phyloP scores from a whole-genome alignment of 208 protist genomes.

The Leishmania braziliensis region DNA sequence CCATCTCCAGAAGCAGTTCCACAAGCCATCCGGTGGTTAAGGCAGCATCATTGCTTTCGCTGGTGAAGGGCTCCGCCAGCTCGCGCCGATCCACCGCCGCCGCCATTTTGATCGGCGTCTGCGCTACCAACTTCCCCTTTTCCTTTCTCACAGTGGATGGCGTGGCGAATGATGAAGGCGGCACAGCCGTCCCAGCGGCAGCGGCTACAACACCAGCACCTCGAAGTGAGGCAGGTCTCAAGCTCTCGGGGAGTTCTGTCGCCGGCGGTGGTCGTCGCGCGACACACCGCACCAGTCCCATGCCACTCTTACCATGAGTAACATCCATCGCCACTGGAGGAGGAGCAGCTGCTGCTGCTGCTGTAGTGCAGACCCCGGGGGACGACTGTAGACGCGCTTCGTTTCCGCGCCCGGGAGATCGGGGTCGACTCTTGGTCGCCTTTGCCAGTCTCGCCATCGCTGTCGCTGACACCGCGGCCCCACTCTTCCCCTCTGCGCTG shows the following conservation, averaged over 20 bases:
- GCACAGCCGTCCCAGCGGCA: not conserved
- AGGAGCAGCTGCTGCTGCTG: not conserved
- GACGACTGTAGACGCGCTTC: not conserved
- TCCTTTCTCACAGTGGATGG: not conserved
- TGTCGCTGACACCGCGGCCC: not conserved
- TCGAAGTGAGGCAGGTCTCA: not conserved
- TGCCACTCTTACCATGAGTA: slow-evolving; percentile 5
- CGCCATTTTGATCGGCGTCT: not conserved
- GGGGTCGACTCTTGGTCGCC: not conserved
- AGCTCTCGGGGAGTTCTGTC: not conserved
- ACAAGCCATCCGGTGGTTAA: slow-evolving; percentile 73
- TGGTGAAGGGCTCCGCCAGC: slow-evolving; percentile 21
- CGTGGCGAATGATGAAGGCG: not conserved
- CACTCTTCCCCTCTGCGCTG: not conserved
- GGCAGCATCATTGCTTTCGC: slow-evolving; percentile 45
- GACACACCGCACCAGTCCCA: slow-evolving; percentile 5
- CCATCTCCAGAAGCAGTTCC: slow-evolving; percentile 37
- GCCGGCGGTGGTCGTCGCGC: not conserved
- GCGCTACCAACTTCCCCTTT: not conserved
- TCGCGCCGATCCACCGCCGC: slow-evolving; percentile 9
- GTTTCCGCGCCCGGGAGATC: not conserved
- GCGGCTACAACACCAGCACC: not conserved
- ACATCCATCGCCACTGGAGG: not conserved
- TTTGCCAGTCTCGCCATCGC: not conserved
- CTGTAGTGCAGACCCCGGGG: not conserved